Evolutionary conservation across 805 yeast species (phyloP), one percentile per base, ranked within the genome.

Genomic region (Tetrapisispora fleetii): DNA sequence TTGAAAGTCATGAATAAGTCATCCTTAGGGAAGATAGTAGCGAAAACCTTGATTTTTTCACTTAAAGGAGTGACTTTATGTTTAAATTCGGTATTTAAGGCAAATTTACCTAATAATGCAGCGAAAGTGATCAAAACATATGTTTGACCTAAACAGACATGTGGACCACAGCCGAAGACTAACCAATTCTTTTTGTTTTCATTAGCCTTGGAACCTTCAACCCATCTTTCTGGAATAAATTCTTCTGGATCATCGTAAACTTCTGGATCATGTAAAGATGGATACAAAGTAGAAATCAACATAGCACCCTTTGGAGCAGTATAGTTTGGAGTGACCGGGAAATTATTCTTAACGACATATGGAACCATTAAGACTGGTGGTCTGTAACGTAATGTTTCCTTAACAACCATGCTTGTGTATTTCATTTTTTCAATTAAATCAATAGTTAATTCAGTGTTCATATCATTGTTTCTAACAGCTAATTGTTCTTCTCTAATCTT

Each of bases 321-420:
- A 71, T 93, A 93, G 49, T 74, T 77, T 16, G 83, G 83, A 37
- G 87, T 77, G 47, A 93, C 80, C 39, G 95, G 95, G 76, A 85
- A 93, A 14, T 77, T 71, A 66, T 88, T 76, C 75, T 93, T 93
- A 47, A 78, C 96, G 51, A 87, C 88, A 65, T 93, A 93, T 46
- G 99, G 99, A 52, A 93, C 98, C 99, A 93, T 93, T 50, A 90
- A 63, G 53, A 93, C 99, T 3, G 99, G 99, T 27, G 99, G 99
- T 70, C 98, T 83, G 73, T 85, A 85, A 67, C 99, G 83, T 58
- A 93, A 78, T 48, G 93, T 73, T 73, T 93, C 99, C 70, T 81
- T 86, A 52, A 93, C 96, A 54, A 87, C 96, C 83, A 80, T 80
- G 59, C 77, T 76, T 18, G 99, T 91, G 73, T 88, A 93, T 27